A percentile compares a stretch with the other conserved stretches of the same genome.
Evolutionary conservation across 1,284 basidiomycete species (phyloP).

Genomic region (Rhizoctonia solani): DNA sequence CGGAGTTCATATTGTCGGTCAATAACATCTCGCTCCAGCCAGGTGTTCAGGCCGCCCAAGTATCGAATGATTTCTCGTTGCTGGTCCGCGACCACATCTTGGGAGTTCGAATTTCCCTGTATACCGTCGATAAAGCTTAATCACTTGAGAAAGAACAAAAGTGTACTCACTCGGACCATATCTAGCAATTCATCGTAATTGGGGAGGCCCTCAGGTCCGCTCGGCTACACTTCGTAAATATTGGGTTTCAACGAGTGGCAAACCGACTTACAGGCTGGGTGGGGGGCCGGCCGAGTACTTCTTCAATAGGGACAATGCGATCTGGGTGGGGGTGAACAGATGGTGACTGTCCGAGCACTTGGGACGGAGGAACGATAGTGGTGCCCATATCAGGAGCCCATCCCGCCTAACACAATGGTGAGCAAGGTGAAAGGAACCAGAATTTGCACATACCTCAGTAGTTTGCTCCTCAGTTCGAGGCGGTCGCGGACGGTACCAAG

Average conservation of each 20-base stretch:
- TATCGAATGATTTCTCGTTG: slow-evolving; percentile 39
- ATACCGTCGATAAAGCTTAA: neutral
- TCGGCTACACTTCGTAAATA: neutral
- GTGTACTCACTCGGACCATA: slow-evolving; percentile 31
- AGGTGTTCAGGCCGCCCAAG: slow-evolving; percentile 37
- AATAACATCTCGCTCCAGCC: slow-evolving; percentile 38
- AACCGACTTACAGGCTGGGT: neutral
- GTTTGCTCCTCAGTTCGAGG: slow-evolving; percentile 9
- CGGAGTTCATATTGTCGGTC: slow-evolving; percentile 35
- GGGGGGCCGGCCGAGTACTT: neutral
- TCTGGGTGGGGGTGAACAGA: neutral
- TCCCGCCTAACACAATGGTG: neutral
- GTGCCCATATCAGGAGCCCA: slow-evolving; percentile 8
- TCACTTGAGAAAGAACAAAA: neutral
- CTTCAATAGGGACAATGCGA: slow-evolving; percentile 3
- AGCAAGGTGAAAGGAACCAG: neutral
- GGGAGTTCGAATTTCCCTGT: slow-evolving; percentile 31
- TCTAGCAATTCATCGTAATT: slow-evolving; percentile 35
- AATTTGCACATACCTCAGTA: slow-evolving; percentile 10
- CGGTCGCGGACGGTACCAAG: slow-evolving; percentile 26
- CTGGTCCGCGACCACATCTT: slow-evolving; percentile 34
- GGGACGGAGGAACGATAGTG: slow-evolving; percentile 9
- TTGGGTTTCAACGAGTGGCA: neutral
- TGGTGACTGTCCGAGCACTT: slow-evolving; percentile 2
- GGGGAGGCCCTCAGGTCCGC: neutral